Percentiles rank a stretch among this genome's conserved stretches.
phyloP scores from a whole-genome alignment of 1,139 yeast genomes.

The Tardiomyces depauwii region DNA sequence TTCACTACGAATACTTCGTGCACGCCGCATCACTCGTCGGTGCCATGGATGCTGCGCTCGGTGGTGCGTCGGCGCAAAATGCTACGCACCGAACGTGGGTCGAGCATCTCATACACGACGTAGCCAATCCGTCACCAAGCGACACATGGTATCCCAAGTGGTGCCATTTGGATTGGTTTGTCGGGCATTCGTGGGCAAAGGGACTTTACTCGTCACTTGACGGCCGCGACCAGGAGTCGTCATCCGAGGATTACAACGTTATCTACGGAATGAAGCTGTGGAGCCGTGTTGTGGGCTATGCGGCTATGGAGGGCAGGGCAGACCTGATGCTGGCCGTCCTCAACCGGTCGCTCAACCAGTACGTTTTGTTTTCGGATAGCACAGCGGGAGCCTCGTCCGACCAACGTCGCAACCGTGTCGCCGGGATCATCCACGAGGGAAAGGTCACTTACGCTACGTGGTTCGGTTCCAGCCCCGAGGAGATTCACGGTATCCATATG shows the following conservation, averaged over 20 bases:
- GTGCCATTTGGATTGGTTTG: constrained; percentile 69
- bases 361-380: constrained; percentile 46
- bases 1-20: constrained; percentile 66
- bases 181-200: constrained; percentile 80
- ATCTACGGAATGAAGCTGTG: constrained; percentile 75
- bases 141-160: constrained; percentile 65
- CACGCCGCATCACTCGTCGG: constrained; percentile 73
- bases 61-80: constrained; percentile 56
- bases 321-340: constrained; percentile 59
- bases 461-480: constrained; percentile 66
- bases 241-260: constrained; percentile 76
- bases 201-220: constrained; percentile 62
- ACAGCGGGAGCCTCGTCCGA: constrained; percentile 50
- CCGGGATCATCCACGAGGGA: constrained; percentile 77
- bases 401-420: constrained; percentile 51
- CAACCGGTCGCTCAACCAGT: constrained; percentile 49
- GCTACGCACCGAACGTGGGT: constrained; percentile 46
- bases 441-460: constrained; percentile 87
- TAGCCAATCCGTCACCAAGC: constrained; percentile 54
- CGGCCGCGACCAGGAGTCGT: constrained; percentile 71
- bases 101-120: constrained; percentile 55
- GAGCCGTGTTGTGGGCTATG: constrained; percentile 61
- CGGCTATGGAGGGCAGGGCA: constrained; percentile 63
- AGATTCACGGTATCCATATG: constrained; percentile 94
- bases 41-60: constrained; percentile 42